Evolutionary conservation across 2,329 filamentous ascomycete genomes (phyloP), one percentile per base, ranked within the genome.

Genomic region (Chaetothyriales sp.): DNA sequence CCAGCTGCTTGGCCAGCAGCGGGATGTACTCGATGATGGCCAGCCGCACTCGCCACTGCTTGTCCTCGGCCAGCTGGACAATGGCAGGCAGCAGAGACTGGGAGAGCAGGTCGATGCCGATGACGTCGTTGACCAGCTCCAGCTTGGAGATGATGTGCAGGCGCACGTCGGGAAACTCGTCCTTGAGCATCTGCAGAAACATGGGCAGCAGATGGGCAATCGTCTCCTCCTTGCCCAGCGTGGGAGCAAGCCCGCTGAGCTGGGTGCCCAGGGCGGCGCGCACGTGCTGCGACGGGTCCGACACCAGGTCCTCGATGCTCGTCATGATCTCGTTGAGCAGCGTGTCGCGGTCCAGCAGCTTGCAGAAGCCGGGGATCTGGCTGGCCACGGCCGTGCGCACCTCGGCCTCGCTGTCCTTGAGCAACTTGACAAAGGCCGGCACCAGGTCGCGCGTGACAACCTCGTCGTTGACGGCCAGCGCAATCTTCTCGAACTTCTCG

Each of bases 131-230:
- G 58, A 98, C 92, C 57, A 94, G 80, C 73, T 98, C 94, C 51
- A 98, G 82, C 72, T 98, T 98, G n/a, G 92, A 97, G 65, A 98
- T 98, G 68, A 98, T 98, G 72, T 98, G 94, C 54, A 98, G 81
- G 57, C 92, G 85, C 49, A 98, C 92, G 67, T 98, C 92, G 19
- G 92, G 92, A 69, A 95, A 97, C 66, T 98, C 92, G 64, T 98
- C 92, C 77, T 97, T 98, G 63, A 98, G 82, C 92, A 98, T 98
- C 69, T 94, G 87, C 50, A 98, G 77, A 71, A 98, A 97, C 90
- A 98, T 98, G 50, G 92, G 92, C 45, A 98, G 80, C 45, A 98
- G 81, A 67, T 98, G 92, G 61, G 92, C 85, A 60, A 95, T 97
- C 28, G 92, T 98, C 86, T 97, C 90, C 70, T 98, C 87, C 73